phyloP scores from a whole-genome alignment of 192 early-diverging fungal genomes.

The Coemansia sp. region DNA sequence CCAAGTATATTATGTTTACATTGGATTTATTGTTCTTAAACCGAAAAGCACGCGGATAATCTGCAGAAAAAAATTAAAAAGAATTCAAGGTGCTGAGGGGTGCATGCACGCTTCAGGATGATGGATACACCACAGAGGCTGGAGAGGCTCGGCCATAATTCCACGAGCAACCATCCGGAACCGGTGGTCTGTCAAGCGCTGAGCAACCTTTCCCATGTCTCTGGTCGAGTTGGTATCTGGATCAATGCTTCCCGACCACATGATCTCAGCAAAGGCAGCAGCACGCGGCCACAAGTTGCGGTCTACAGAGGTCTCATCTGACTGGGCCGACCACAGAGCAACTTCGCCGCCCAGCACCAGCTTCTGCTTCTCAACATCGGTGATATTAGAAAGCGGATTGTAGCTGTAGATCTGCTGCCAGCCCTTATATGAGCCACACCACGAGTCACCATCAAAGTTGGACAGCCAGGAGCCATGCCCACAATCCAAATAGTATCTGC shows the following conservation, averaged over 20 bases:
- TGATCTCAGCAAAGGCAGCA: slow-evolving; percentile 64
- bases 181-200: slow-evolving; percentile 65
- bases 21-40: slow-evolving; percentile 1
- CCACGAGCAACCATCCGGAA: slow-evolving; percentile 67
- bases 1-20: no score
- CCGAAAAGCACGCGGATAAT: not conserved
- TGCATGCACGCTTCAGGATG: slow-evolving; percentile 50
- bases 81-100: slow-evolving; percentile 6
- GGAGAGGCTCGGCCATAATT: slow-evolving; percentile 63
- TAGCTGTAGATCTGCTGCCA: slow-evolving; percentile 70
- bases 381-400: slow-evolving; percentile 60
- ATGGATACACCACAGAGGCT: slow-evolving; percentile 68
- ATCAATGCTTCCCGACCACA: slow-evolving; percentile 68
- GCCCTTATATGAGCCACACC: slow-evolving; percentile 70
- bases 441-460: slow-evolving; percentile 62
- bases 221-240: slow-evolving; percentile 49
- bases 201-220: slow-evolving; percentile 58
- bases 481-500: slow-evolving; percentile 72
- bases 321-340: slow-evolving; percentile 67
- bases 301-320: slow-evolving; percentile 59
- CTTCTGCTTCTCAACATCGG: slow-evolving; percentile 53
- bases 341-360: slow-evolving; percentile 67
- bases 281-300: slow-evolving; percentile 66
- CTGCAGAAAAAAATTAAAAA: slow-evolving; percentile 3
- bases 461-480: slow-evolving; percentile 72